Base-by-base conservation (phyloP, 371 early-diverging fungal genomes). In the Rhizopus sp. region DNA sequence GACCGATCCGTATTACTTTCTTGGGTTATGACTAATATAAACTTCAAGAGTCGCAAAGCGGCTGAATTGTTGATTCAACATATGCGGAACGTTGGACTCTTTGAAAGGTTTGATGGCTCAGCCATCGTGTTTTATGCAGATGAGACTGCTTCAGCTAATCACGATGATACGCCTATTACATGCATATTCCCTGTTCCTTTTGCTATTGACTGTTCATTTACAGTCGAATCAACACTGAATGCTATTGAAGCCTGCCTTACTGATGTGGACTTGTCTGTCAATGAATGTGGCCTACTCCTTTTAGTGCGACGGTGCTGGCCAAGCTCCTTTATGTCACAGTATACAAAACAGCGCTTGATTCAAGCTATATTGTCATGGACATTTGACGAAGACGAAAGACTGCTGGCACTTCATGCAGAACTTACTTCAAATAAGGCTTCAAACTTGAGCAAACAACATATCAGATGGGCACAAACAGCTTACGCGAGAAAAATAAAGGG, bases 221-320 rank as follows among this genome's bases (percentile, higher is more conserved):
- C 64, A 7, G 83, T 85, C 1, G 84, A 85, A 47, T 59, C 74
- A 0, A 48, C 83, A 47, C 68, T 85, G 13, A 75, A 78, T 16
- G 66, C 82, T 0, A 72, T 85, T 29, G 81, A 77, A 41, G 69
- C 82, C 0, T 85, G 84, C 51, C 58, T 85, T 7, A 59, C 64
- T 31, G 81, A 80, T 53, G 66, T 82, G 13, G 75, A 82, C 52
- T 35, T 85, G 39, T 73, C 83, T 1, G 50, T 83, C 30, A 85
- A 83, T 33, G 86, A 85, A 51, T 80, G 80, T 47, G 86, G 84
- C 0, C 64, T 82, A 51, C 53, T 81, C 33, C 35, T 85, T 2
- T 50, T 85, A 7, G 64, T 71, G 0, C 72, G 84, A 7, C 75
- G 81, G 8, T 80, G 84, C 44, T 83, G 83, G 80, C 86, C 86